A percentile compares a stretch with the other conserved stretches of the same genome.
These are phyloP conservation scores for Dactylellina leptospora DNA, from an alignment of 2,329 filamentous ascomycete genomes.

Conservation along the genomic window DNA sequence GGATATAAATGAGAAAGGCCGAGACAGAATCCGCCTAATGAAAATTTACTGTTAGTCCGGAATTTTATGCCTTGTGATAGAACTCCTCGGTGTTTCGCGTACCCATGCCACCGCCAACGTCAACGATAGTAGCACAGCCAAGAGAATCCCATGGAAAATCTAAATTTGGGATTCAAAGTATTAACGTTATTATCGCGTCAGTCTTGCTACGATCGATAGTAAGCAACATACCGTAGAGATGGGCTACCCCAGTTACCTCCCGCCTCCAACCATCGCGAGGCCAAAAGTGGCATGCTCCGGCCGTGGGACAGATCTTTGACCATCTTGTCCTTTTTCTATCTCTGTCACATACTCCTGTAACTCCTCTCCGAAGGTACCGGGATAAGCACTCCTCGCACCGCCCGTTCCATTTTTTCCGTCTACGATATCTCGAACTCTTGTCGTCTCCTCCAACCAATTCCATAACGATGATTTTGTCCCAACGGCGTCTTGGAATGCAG, in stretches of 20 bases:
- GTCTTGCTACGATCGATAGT: not conserved
- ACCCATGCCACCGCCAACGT: conserved; percentile 59
- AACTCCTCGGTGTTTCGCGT: no score
- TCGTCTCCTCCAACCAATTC: conserved; percentile 60
- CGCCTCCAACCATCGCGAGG: conserved; percentile 58
- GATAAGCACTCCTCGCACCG: conserved; percentile 27
- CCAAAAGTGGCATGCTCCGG: conserved; percentile 57
- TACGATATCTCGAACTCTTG: conserved; percentile 50
- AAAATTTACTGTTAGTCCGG: no score
- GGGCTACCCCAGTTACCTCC: conserved; percentile 56
- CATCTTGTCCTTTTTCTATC: conserved; percentile 18
- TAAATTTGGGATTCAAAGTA: conserved; percentile 31
- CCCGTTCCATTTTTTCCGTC: conserved; percentile 34
- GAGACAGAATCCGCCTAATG: conserved; percentile 57
- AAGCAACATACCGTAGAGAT: conserved; percentile 56
- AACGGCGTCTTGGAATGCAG: conserved; percentile 59
- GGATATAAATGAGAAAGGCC: conserved; percentile 59
- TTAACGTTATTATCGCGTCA: not conserved
- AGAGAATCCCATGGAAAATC: conserved; percentile 58
- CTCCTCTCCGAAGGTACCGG: conserved; percentile 54
- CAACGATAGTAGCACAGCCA: conserved; percentile 56
- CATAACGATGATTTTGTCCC: conserved; percentile 58
- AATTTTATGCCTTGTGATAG: no score
- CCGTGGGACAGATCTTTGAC: conserved; percentile 42
- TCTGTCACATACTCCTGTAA: conserved; percentile 50